phyloP scores from a whole-genome alignment of 306 rosid genomes.

The Alnus glutinosa region DNA sequence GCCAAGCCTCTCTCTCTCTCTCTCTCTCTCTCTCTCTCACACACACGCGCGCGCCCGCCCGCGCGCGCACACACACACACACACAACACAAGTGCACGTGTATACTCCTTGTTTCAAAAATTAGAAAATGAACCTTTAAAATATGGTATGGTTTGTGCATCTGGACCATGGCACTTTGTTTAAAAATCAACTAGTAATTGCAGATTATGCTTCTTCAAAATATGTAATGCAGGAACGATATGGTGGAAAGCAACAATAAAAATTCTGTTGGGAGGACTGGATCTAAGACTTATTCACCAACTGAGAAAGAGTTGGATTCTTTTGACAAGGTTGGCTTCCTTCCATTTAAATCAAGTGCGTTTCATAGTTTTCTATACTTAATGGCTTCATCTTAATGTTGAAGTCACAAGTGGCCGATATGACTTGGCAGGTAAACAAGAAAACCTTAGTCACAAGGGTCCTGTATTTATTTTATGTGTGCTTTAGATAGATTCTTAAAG shows the following conservation, averaged over 20 bases:
- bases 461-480: conserved; percentile 10
- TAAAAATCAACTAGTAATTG: conserved; percentile 6
- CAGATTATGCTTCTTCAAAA: conserved; percentile 9
- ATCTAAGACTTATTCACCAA: conserved; percentile 38
- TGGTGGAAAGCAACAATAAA: conserved; percentile 38
- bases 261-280: conserved; percentile 42
- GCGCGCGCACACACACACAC: background rate
- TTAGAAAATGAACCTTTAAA: background rate
- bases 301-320: conserved; percentile 61
- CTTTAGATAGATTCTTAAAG: conserved; percentile 1
- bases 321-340: conserved; percentile 74
- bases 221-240: conserved; percentile 67
- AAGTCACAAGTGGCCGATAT: conserved; percentile 1
- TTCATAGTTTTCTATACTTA: background rate
- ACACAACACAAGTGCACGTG: background rate
- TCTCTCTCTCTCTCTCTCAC: conserved; percentile 14
- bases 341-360: conserved; percentile 2
- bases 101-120: background rate
- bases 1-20: conserved; percentile 17
- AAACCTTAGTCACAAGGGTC: background rate
- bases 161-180: background rate
- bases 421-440: background rate
- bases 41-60: conserved; percentile 13
- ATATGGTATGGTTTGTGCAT: background rate
- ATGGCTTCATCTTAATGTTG: background rate